These are phyloP conservation scores for Amanita brunnescens DNA, from an alignment of 768 basidiomycete genomes.

Conservation along the genomic window DNA sequence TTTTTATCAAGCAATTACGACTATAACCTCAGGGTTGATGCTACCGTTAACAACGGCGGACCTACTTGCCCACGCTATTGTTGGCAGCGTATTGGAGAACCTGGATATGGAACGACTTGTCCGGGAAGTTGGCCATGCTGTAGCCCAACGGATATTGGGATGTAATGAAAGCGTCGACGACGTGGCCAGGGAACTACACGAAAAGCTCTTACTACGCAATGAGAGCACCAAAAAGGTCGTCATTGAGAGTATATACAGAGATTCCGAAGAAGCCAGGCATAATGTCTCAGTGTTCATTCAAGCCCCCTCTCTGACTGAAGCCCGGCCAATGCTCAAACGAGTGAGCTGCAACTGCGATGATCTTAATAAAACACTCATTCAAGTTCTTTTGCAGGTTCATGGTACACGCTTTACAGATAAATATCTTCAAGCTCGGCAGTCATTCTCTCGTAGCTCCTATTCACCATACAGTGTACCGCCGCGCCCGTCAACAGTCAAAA, in stretches of 20 bases:
- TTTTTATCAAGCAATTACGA: conserved; percentile 88
- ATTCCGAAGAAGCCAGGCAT: conserved; percentile 80
- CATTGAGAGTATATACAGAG: conserved; percentile 93
- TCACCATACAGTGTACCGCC: conserved; percentile 34
- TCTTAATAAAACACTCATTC: conserved; percentile 2
- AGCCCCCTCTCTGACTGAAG: conserved; percentile 61
- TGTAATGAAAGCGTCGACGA: conserved; percentile 96
- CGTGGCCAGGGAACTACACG: conserved; percentile 89
- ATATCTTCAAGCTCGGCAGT: conserved; percentile 71
- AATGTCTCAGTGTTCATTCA: conserved; percentile 83
- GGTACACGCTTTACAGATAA: conserved; percentile 98
- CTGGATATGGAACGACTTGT: conserved; percentile 97
- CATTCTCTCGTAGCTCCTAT: conserved; percentile 46
- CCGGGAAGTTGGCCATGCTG: conserved; percentile 88
- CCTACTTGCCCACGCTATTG: conserved; percentile 90
- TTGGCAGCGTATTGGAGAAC: conserved; percentile 94
- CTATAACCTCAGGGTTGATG: conserved; percentile 93
- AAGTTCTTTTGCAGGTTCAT: conserved; percentile 50
- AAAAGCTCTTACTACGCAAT: conserved; percentile 81
- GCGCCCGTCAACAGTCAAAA: conserved; percentile 27
- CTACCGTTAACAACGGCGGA: conserved; percentile 93
- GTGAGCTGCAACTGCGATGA: conserved; percentile 32
- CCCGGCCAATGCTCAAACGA: conserved; percentile 69
- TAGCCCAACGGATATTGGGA: conserved; percentile 85
- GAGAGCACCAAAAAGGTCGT: conserved; percentile 97